These are phyloP conservation scores for Holtermannia corniformis DNA, from an alignment of 768 basidiomycete species.

Conservation along the genomic window DNA sequence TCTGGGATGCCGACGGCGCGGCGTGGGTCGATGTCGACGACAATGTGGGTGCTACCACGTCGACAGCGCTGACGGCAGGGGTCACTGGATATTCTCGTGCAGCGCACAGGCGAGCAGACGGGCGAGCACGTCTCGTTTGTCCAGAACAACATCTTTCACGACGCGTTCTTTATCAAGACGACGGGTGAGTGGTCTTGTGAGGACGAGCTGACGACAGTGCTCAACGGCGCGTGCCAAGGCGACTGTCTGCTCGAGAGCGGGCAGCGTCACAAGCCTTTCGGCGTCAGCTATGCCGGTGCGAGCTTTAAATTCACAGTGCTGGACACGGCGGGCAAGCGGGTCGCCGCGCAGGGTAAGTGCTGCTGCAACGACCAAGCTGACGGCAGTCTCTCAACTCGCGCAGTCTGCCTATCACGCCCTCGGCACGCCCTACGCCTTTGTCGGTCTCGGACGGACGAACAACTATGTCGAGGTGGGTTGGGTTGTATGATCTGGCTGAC, in stretches of 20 bases:
- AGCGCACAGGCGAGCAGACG: conserved; percentile 62
- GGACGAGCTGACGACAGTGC: conserved; percentile 47
- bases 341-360: conserved; percentile 71
- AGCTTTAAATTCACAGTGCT: conserved; percentile 95
- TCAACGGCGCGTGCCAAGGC: conserved; percentile 85
- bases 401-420: conserved; percentile 87
- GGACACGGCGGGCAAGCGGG: conserved; percentile 75
- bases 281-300: conserved; percentile 87
- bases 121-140: conserved; percentile 56
- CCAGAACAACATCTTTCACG: conserved; percentile 96
- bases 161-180: conserved; percentile 97
- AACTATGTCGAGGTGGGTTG: conserved; percentile 76
- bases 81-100: conserved; percentile 80
- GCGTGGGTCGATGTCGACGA: conserved; percentile 89
- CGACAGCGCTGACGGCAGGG: conserved; percentile 49
- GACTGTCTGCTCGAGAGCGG: conserved; percentile 62
- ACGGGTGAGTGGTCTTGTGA: conserved; percentile 54
- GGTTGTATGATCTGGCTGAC: background rate
- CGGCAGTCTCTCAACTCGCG: conserved; percentile 75
- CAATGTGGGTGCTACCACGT: conserved; percentile 56
- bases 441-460: conserved; percentile 93
- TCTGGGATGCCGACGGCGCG: conserved; percentile 69
- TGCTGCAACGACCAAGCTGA: background rate
- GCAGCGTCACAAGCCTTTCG: conserved; percentile 75
- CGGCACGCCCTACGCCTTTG: conserved; percentile 85